Evolutionary conservation across 305 asterid genomes (phyloP), one percentile per base, ranked within the genome.

Genomic region (Euphrasia arctica): DNA sequence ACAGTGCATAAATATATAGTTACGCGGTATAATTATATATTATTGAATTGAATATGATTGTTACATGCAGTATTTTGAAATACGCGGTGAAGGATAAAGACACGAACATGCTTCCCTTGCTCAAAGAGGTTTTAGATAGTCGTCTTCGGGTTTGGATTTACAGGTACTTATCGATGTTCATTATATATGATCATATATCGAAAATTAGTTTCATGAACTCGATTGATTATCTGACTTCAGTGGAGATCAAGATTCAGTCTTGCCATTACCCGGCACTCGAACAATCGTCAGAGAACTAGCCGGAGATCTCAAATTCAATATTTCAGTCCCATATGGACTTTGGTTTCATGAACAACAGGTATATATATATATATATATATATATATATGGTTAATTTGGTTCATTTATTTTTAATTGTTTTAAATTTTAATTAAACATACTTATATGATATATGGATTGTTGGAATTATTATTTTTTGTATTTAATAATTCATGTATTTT

Each of bases 231-330:
- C 2, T 9, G 72, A 52, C 87, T 25, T 25, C 27, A 92, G 98
- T 45, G 98, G 98, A n/a, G 97, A 92, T 79, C 98, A 92, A 83
- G 98, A 92, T 74, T 85, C 98, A 10, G 95, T 92, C 0, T 93
- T 89, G 9, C 97, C 97, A 31, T 77, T 92, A 76, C 82, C 87
- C 60, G 95, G 97, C 4, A 83, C 96, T 0, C 79, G 97, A 18
- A 85, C 97, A 18, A 87, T 92, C 60, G 89, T 84, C 15, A 91
- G 95, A 2, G 96, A 92, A 69, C 87, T 89, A 52, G 96, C 98
- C 65, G 83, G 81, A 13, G 93, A 85, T 66, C 64, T 89, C 57
- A 45, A 78, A 41, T 77, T 82, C 78, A 66, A 80, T 77, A 72
- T 70, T 52, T 87, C 98, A 4, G 90, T 87, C 58, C 97, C 97